Conservation (phyloP, 1,139 yeast species). For the Scheffersomyces titani region DNA sequence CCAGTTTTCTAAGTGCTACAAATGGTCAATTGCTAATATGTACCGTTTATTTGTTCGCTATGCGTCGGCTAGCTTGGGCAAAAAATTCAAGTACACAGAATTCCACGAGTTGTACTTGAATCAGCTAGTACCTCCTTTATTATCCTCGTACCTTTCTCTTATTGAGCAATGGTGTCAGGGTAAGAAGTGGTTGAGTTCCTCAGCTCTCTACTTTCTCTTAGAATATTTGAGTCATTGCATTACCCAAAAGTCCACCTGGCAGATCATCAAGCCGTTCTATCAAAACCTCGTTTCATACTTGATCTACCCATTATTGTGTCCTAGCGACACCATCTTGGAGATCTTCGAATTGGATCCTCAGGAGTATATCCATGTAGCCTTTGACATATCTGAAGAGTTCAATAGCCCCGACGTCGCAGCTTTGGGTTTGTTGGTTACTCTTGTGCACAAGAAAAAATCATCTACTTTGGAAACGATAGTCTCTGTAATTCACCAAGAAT, state of each 20-base stretch:
- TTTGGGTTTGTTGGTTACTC: conserved; percentile 58
- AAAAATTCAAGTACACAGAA: conserved; percentile 51
- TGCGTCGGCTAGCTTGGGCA: conserved; percentile 53
- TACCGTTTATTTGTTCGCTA: conserved; percentile 75
- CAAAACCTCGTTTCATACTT: conserved; percentile 68
- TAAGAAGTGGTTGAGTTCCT: conserved; percentile 67
- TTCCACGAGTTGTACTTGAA: conserved; percentile 50
- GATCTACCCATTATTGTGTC: conserved; percentile 76
- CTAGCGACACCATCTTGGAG: conserved; percentile 69
- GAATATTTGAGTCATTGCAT: conserved; percentile 73
- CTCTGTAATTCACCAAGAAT: conserved; percentile 61
- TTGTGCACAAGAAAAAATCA: conserved; percentile 67
- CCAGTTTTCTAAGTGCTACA: conserved; percentile 67
- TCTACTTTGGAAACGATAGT: conserved; percentile 64
- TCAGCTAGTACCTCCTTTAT: conserved; percentile 72
- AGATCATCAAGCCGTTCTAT: conserved; percentile 67
- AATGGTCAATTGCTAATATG: conserved; percentile 87
- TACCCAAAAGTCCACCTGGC: conserved; percentile 70
- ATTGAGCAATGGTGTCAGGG: conserved; percentile 73
- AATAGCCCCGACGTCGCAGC: conserved; percentile 72
- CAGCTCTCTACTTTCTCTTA: conserved; percentile 66
- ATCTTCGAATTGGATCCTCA: conserved; percentile 86
- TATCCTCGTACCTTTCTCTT: conserved; percentile 62
- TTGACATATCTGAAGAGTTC: conserved; percentile 65
- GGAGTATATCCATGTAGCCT: conserved; percentile 80